These are phyloP conservation scores for Starmera stellimalicola DNA, from an alignment of 1,139 yeast genomes.

Conservation along the genomic window DNA sequence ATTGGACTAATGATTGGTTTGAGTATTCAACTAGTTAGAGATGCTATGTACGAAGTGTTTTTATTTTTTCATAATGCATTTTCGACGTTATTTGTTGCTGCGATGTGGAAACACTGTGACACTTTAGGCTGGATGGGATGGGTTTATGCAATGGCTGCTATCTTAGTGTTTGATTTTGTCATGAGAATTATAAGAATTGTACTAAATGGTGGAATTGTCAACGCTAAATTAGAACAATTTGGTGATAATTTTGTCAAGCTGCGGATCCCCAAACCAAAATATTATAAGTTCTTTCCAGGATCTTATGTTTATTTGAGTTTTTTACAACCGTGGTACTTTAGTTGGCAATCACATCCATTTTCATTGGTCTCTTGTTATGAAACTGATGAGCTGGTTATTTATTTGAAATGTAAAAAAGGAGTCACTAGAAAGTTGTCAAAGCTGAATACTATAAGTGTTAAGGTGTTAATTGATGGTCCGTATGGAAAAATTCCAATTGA, in stretches of 20 bases:
- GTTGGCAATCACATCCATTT: constrained; percentile 2
- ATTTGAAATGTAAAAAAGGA: constrained; percentile 1
- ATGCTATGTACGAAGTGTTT: constrained; percentile 30
- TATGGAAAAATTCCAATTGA: constrained; percentile 1
- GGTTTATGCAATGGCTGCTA: constrained; percentile 28
- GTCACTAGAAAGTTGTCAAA: background rate
- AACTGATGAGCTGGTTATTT: background rate
- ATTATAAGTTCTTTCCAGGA: background rate
- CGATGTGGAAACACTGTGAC: constrained; percentile 27
- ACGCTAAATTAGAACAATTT: constrained; percentile 18
- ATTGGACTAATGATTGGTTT: constrained; percentile 32
- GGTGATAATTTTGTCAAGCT: constrained; percentile 29
- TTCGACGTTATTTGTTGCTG: constrained; percentile 22
- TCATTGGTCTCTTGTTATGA: background rate
- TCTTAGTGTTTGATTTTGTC: constrained; percentile 25
- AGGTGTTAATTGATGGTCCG: constrained; percentile 1
- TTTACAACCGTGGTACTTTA: background rate
- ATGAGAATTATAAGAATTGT: constrained; percentile 22
- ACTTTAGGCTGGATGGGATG: constrained; percentile 30
- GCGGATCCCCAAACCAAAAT: background rate
- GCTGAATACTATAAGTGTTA: background rate
- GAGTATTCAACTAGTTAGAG: constrained; percentile 33
- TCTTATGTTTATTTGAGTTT: constrained; percentile 1
- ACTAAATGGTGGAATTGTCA: constrained; percentile 24
- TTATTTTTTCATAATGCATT: constrained; percentile 24